These are phyloP conservation scores for Ceratocystis huliohia DNA, from an alignment of 2,329 filamentous ascomycete species.

Conservation along the genomic window DNA sequence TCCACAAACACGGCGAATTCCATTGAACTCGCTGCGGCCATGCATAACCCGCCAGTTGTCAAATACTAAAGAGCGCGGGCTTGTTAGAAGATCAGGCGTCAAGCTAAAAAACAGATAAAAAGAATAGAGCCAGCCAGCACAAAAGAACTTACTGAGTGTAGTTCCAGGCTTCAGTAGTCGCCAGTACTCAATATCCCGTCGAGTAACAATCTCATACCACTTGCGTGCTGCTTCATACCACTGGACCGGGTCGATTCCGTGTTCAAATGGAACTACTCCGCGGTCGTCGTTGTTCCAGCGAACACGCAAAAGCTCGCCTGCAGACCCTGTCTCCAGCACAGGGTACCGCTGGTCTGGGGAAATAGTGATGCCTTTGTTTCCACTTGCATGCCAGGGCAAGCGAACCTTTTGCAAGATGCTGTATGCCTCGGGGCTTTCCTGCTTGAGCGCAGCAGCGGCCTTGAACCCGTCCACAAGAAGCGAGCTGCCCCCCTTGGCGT, in stretches of 20 bases:
- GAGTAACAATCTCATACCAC: conserved; percentile 58
- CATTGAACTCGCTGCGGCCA: conserved; percentile 70
- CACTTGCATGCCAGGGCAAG: conserved; percentile 74
- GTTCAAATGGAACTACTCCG: conserved; percentile 49
- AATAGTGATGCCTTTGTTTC: conserved; percentile 73
- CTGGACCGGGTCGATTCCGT: conserved; percentile 34
- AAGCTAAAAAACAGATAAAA: conserved; percentile 20
- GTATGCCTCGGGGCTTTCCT: conserved; percentile 44
- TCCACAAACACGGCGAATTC: conserved; percentile 76
- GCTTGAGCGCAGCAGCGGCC: conserved; percentile 48
- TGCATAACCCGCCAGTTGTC: conserved; percentile 95
- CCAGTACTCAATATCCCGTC: conserved; percentile 58
- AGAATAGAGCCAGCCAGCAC: not conserved
- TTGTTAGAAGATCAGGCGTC: not conserved
- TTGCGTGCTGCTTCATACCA: conserved; percentile 76
- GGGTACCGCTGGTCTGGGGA: conserved; percentile 57
- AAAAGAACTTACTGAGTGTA: conserved; percentile 50
- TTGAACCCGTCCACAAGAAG: conserved; percentile 79
- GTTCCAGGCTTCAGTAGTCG: conserved; percentile 68
- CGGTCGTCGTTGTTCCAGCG: conserved; percentile 93
- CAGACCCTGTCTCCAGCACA: conserved; percentile 44
- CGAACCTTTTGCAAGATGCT: conserved; percentile 41
- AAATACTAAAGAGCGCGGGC: conserved; percentile 48
- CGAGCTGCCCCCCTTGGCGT: conserved; percentile 54
- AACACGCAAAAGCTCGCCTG: conserved; percentile 41